Percentiles rank a stretch among this genome's conserved stretches.
Evolutionary conservation across 495 filamentous ascomycete species (phyloP).

Genomic region (Entonaema liquescens): DNA sequence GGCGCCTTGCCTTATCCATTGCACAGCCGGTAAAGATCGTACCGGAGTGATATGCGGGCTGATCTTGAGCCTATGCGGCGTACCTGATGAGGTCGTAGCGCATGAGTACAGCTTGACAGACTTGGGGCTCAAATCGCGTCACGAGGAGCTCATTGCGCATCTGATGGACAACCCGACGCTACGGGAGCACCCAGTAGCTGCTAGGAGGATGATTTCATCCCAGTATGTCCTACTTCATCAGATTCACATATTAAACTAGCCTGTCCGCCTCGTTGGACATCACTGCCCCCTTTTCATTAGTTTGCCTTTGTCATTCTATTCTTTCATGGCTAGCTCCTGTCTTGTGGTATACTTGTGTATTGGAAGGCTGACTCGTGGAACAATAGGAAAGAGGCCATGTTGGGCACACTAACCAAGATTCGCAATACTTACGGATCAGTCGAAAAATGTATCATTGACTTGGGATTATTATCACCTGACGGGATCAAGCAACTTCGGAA

Average conservation of each 20-base stretch:
- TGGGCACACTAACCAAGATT: slow-evolving; percentile 60
- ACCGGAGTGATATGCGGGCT: slow-evolving; percentile 71
- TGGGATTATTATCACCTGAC: slow-evolving; percentile 61
- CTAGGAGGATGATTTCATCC: slow-evolving; percentile 61
- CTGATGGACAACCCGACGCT: slow-evolving; percentile 54
- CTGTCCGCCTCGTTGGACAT: background rate
- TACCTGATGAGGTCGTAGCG: slow-evolving; percentile 63
- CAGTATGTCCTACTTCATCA: slow-evolving; percentile 50
- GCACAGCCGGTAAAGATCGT: slow-evolving; percentile 70
- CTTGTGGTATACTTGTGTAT: background rate
- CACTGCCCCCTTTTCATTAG: background rate
- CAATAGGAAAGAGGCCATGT: slow-evolving; percentile 62
- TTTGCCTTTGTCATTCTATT: background rate
- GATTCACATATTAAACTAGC: slow-evolving; percentile 3
- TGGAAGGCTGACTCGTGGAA: slow-evolving; percentile 24
- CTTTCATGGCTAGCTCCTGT: background rate
- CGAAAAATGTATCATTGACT: slow-evolving; percentile 62
- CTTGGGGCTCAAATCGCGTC: slow-evolving; percentile 57
- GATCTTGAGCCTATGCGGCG: slow-evolving; percentile 65
- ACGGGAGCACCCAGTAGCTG: slow-evolving; percentile 52
- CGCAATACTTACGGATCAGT: slow-evolving; percentile 63
- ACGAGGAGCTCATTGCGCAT: slow-evolving; percentile 54
- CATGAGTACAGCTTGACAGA: slow-evolving; percentile 70
- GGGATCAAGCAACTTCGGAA: slow-evolving; percentile 58
- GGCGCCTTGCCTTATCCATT: slow-evolving; percentile 50